Conservation (phyloP, 2,329 filamentous ascomycete genomes). For the Aspergillus bombycis region DNA sequence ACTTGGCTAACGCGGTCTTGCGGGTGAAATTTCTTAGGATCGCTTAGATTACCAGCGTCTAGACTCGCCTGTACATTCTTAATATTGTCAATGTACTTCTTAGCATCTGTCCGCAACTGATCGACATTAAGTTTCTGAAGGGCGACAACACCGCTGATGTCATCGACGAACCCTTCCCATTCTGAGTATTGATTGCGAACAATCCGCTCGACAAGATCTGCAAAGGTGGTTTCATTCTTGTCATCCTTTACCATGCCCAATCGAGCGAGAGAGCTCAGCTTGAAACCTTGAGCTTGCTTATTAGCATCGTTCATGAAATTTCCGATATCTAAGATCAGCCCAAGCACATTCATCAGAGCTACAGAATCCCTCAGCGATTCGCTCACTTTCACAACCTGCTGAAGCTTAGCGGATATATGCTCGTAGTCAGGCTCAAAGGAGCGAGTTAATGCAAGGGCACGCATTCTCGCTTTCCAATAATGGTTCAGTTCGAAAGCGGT, state of each 20-base stretch:
- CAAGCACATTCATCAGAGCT: conserved; percentile 91
- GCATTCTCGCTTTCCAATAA: conserved; percentile 98
- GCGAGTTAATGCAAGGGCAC: conserved; percentile 81
- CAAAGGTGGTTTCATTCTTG: conserved; percentile 96
- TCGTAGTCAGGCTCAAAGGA: conserved; percentile 89
- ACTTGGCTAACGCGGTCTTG: conserved; percentile 92
- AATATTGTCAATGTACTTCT: conserved; percentile 91
- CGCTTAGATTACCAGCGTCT: conserved; percentile 90
- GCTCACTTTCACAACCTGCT: conserved; percentile 82
- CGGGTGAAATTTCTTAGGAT: conserved; percentile 96
- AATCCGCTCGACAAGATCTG: conserved; percentile 93
- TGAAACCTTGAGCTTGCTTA: conserved; percentile 97
- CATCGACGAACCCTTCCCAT: conserved; percentile 85
- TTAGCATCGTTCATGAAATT: conserved; percentile 99
- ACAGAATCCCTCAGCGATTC: conserved; percentile 90
- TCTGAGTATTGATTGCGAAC: conserved; percentile 95
- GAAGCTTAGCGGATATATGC: conserved; percentile 82
- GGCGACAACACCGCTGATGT: conserved; percentile 77
- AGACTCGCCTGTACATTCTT: conserved; percentile 90
- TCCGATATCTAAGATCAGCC: conserved; percentile 94
- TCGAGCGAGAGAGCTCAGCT: conserved; percentile 88
- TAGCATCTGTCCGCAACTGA: conserved; percentile 83
- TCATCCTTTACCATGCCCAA: conserved; percentile 98
- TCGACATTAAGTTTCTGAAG: conserved; percentile 94
- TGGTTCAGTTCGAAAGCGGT: conserved; percentile 94